Evolutionary conservation across 371 early-diverging fungal species (phyloP), one percentile per base, ranked within the genome.

Genomic region (Mucor indicus): DNA sequence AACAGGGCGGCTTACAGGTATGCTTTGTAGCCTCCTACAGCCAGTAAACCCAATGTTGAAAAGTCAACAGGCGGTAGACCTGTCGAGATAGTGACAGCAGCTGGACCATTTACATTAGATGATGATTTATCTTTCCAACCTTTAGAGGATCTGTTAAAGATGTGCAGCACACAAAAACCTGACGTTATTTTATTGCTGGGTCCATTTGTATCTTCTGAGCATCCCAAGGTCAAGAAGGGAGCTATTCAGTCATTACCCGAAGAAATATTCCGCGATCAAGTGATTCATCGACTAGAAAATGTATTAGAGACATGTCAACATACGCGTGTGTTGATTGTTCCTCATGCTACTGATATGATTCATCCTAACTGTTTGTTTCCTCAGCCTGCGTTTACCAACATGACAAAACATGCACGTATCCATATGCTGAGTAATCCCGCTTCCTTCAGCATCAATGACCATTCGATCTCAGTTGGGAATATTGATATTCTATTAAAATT

Each of bases 31-130:
- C 69, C 71, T 15, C 69, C 73, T 40, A 24, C 57, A 15, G 69
- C 77, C 21, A 36, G 10, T 64, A 68, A 23, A 46, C 16, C 62
- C 1, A 44, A 54, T 24, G 51, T 59, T 4, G 51, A 53, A 13
- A 67, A 68, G 48, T 47, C 8, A 42, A 36, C 55, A 36, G 59
- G 52, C 12, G 66, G 68, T 2, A 48, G 65, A 27, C 84, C 90
- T 10, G 52, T 89, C 6, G 81, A 76, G 29, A 75, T 92, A 15
- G 50, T 90, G 10, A 64, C 86, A 11, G 90, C 93, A 3, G 63
- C 87, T 1, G 96, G 96, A 0, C 96, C 96, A 2, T 96, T 78
- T 58, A 91, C 93, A 3, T 53, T 91, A 25, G 79, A 80, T 12
- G 85, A 78, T 44, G 85, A 86, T 51, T 67, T 93, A 10, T 60